Base-by-base conservation (phyloP, 129 eudicot species). In the Chrysanthemum lavandulifolium region DNA sequence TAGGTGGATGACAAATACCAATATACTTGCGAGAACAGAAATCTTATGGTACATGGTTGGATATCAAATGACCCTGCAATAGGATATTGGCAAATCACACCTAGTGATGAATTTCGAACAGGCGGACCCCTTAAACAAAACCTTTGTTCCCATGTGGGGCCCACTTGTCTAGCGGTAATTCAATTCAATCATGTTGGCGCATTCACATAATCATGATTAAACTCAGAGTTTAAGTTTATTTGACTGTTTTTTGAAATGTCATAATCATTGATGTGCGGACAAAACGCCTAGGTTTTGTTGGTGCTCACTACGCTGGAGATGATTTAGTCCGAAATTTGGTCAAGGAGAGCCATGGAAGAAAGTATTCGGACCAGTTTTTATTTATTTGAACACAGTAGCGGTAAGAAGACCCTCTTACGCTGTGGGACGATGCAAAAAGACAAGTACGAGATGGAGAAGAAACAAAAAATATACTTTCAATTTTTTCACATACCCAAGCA, bases 1-100 rank as follows among this genome's bases (percentile, higher is more conserved):
- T 61, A 93, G 98, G 97, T 93, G 73, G 99, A 94, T 73, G 99
- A 94, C 80, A 94, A 94, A 71, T 94, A 94, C 76, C 96, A 94
- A 49, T 94, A 94, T 80, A 88, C 99, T 43, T 68, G 88, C 10
- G 99, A 90, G 61, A 88, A 84, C 49, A 76, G 88, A 73, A 89
- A 94, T 72, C 82, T 82, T 3, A 76, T 65, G 78, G 96, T 90
- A 18, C 97, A 94, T 69, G 98, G 98, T 2, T 94, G 98, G 98
- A 94, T 94, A 68, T 85, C 86, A 65, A 66, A 73, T 68, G 81
- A 88, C 51, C 87, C 90, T 23, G 66, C 86, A 0, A 57, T 78
- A 4, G 99, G 99, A 11, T 94, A 90, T 71, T 94, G 99, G 99
- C 96, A 88, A 61, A 88, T 95, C 14, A 88, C 88, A 14, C 91